phyloP scores from a whole-genome alignment of 768 basidiomycete genomes.

The Xerocomellus amylosporus region DNA sequence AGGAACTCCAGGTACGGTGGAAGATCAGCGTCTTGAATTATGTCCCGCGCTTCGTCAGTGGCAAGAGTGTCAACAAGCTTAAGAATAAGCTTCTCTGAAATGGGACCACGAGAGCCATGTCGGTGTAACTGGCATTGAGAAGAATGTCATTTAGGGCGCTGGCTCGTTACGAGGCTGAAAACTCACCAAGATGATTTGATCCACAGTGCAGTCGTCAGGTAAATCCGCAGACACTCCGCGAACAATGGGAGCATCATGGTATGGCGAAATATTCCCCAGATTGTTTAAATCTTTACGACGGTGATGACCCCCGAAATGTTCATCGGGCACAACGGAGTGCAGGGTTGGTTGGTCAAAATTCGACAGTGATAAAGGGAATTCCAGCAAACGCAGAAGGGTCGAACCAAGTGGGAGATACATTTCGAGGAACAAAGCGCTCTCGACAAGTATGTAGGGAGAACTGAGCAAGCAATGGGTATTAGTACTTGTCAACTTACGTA shows the following conservation, averaged over 20 bases:
- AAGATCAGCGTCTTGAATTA: slow-evolving; percentile 29
- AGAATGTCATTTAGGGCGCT: background rate
- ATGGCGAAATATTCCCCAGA: slow-evolving; percentile 39
- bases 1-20: slow-evolving; percentile 37
- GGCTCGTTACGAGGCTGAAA: background rate
- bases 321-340: background rate
- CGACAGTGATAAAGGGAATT: slow-evolving; percentile 6
- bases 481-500: background rate
- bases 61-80: slow-evolving; percentile 33
- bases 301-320: background rate
- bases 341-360: background rate
- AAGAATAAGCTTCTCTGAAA: slow-evolving; percentile 24
- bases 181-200: slow-evolving; percentile 40
- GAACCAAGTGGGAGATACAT: slow-evolving; percentile 20
- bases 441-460: too few relatives aligned
- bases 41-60: slow-evolving; percentile 11
- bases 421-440: background rate
- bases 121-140: slow-evolving; percentile 34
- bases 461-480: background rate
- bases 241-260: slow-evolving; percentile 32
- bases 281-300: background rate
- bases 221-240: slow-evolving; percentile 28
- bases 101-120: slow-evolving; percentile 41
- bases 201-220: slow-evolving; percentile 40
- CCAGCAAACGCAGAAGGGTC: slow-evolving; percentile 13